Conservation (phyloP, 169 alveolate species). For the Neospora caninum region DNA sequence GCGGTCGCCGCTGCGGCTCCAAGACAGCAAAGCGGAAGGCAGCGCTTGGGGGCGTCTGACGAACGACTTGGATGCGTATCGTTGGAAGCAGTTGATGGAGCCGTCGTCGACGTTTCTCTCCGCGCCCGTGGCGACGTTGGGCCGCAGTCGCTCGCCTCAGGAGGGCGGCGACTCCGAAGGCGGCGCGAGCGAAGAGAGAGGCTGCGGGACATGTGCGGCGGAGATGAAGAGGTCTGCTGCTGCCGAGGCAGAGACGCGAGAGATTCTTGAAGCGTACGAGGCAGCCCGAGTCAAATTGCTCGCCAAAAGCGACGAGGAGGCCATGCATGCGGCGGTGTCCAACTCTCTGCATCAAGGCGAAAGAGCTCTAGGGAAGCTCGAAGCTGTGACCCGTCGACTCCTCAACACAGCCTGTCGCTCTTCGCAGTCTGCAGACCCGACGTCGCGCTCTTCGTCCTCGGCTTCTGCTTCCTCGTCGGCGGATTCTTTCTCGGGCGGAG, state of each 20-base stretch:
- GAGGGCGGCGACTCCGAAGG: neutral
- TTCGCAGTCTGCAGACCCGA: neutral
- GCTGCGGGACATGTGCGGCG: neutral
- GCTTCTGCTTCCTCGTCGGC: neutral
- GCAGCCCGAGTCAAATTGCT: neutral
- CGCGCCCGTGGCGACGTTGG: neutral
- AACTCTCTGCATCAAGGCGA: neutral
- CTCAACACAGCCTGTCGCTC: neutral
- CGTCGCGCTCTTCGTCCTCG: neutral
- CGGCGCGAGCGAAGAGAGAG: neutral
- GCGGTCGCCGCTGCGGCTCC: neutral
- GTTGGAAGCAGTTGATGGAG: slow-evolving; percentile 3
- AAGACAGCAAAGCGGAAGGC: neutral
- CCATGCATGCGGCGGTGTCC: slow-evolving; percentile 18
- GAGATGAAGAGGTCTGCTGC: neutral
- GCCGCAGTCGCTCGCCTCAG: neutral
- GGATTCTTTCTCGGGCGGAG: neutral
- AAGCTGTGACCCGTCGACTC: neutral
- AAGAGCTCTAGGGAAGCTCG: neutral
- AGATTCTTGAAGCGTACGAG: slow-evolving; percentile 5
- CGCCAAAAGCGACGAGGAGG: slow-evolving; percentile 22
- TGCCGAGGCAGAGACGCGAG: neutral
- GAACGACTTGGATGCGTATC: neutral
- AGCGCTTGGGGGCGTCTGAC: neutral
- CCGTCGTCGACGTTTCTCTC: neutral